Base-by-base conservation (phyloP, 805 yeast genomes). In the Kuraishia floccosa region DNA sequence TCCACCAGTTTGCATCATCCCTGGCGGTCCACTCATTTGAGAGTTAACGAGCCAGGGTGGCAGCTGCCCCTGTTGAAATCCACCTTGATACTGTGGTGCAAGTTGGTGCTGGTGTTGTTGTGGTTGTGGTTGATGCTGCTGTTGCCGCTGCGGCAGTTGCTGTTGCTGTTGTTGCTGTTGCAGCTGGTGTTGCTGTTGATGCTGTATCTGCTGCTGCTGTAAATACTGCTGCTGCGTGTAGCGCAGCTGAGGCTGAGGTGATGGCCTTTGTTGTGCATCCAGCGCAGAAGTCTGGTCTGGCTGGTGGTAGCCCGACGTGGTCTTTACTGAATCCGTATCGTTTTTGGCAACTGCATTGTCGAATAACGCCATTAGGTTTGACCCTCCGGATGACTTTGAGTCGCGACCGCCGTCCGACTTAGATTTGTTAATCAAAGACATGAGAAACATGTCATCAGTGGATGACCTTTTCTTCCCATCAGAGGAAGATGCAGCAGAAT, bases 121-220 rank as follows among this genome's bases (percentile, higher is more conserved):
- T 3, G n/a, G 31, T 17, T 19, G 18, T 10, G 20, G 14, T 30
- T 20, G 18, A 9, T 7, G 32, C 28, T 35, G 38, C 16, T 26
- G 37, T 19, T 30, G 30, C 26, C 12, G 28, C 4, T 16, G 27
- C 24, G n/a, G 35, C 22, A 21, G 37, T 13, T 30, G 28, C 21
- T 21, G 20, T 13, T 26, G 37, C 19, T n/a, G 33, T 20, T 21
- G 35, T 13, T 30, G 28, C 21, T 20, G 12, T 17, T 23, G 35
- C 12, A 28, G 28, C 26, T 25, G 20, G 12, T 17, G 25, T 24
- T 25, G 25, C 4, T 19, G 21, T 23, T 12, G 28, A 19, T 7
- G 22, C 22, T 18, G 28, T 7, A 26, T 14, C 30, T 28, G 30
- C 21, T 21, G 25, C 17, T 19, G 14, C 16, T 13, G 21, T 10